Base-by-base conservation (phyloP, 2,329 filamentous ascomycete genomes). In the Hypoxylon sp. region DNA sequence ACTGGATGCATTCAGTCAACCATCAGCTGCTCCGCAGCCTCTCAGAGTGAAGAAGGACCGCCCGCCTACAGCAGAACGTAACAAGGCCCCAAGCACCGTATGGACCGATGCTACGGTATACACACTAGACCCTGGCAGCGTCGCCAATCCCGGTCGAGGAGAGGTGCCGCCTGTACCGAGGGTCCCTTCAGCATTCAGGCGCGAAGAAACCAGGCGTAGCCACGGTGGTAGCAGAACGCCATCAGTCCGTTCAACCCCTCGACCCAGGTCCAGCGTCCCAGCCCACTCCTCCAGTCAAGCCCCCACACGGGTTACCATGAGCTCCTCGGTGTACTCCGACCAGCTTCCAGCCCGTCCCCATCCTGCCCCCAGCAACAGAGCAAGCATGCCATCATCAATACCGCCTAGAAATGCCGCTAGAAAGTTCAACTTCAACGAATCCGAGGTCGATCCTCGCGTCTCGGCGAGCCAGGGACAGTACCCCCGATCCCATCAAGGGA, bases 71-170 rank as follows among this genome's bases (percentile, higher is more conserved):
- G 2, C 39, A 19, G 4, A 9, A 9, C 11, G 6, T 30, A 16
- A 16, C 14, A 14, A 57, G 27, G 25, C 23, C 5, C 16, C 23
- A 2, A 63, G 48, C 43, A 19, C 41, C 27, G 66, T 23, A 5
- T 75, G 74, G 73, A 75, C 74, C 1, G 68, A 75, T 37, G 67
- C 57, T 5, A 69, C 70, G 5, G 70, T 70, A 3, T 64, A 74
- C 43, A 72, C 71, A 9, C 19, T 30, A 9, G 55, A 58, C 21
- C 37, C 59, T 4, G 60, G 32, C 56, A 61, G 32, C 56, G 16
- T 27, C 11, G 27, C 25, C 1, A 23, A 16, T 29, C 29, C 46
- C 25, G 21, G 21, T 14, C n/a, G n/a, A 0, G 23, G 14, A 11
- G 48, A 63, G 6, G 57, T 48, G 21, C 74, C 73, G 9, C 67